Base-by-base conservation (phyloP, 1,284 basidiomycete species). In the Ustilago nuda region DNA sequence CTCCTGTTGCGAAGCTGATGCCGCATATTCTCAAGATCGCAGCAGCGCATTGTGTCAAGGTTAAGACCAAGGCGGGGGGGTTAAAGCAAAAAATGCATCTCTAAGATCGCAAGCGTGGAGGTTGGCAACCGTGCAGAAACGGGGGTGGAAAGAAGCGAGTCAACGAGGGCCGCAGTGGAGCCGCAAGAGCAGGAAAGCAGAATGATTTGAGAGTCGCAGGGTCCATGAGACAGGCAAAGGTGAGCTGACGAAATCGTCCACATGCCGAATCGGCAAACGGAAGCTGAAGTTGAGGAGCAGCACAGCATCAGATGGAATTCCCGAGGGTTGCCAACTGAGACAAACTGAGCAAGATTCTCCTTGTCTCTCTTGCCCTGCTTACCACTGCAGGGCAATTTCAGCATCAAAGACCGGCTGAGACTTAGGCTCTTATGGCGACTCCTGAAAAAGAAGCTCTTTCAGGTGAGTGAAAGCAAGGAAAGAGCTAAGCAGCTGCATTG, bases 91-190 rank as follows among this genome's bases (percentile, higher is more conserved):
- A 45, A 45, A 2, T 6, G 36, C 36, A 37, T 37, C 7, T 37
- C 23, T 37, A 13, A 7, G 43, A 55, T 55, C 53, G 53, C 17
- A 56, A 56, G 55, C 55, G 55, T 56, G 55, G 55, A 56, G 55
- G 55, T 56, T 41, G 55, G 41, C 55, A 56, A 56, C 35, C n/a
- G 27, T 11, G 4, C 15, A 36, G 15, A 50, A 50, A 32, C 48
- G 48, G 30, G 48, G 30, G 48, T 30, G 48, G 43, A 45, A 45
- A 19, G 36, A 37, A 37, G 36, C 36, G 36, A 45, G 43, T 8
- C 43, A n/a, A 45, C 6, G n/a, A 27, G 11, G 8, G 43, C 43
- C n/a, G 43, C 43, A 45, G 43, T 45, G 43, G 7, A 45, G n/a
- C 43, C 43, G 43, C 43, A 23, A 23, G 13, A 19, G 15, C 27